phyloP scores from a whole-genome alignment of 345 rosid genomes.

The Triadica sebifera region DNA sequence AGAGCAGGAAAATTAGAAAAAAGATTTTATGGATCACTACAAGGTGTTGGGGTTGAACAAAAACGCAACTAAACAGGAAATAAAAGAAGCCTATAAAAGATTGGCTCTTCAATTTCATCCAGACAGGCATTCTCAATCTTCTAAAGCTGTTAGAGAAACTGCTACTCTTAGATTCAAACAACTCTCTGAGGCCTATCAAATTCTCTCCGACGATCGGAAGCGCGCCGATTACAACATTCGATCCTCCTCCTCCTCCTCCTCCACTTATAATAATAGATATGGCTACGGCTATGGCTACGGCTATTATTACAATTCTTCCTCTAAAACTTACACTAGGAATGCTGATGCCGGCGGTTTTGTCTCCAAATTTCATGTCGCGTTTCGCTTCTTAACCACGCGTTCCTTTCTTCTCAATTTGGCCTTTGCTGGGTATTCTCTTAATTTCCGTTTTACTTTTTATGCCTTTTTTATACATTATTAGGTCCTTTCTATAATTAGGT shows the following conservation, averaged over 20 bases:
- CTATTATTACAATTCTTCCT: conserved; percentile 10
- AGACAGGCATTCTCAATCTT: conserved; percentile 72
- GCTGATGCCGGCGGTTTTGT: conserved; percentile 17
- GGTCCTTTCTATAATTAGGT: background rate
- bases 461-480: background rate
- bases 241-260: conserved; percentile 26
- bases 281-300: conserved; percentile 5
- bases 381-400: conserved; percentile 66
- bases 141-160: conserved; percentile 45
- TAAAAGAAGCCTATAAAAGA: conserved; percentile 74
- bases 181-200: conserved; percentile 80
- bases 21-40: conserved; percentile 61
- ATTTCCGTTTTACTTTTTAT: background rate
- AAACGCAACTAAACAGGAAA: conserved; percentile 69
- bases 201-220: conserved; percentile 57
- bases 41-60: conserved; percentile 55
- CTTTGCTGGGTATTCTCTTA: conserved; percentile 58
- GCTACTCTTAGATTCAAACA: conserved; percentile 72
- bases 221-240: conserved; percentile 62
- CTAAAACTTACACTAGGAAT: conserved; percentile 16
- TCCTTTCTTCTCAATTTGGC: conserved; percentile 64
- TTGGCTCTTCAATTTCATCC: conserved; percentile 77
- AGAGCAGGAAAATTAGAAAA: too few species aligned
- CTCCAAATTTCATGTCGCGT: conserved; percentile 32
- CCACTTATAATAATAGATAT: background rate